A percentile compares a stretch with the other conserved stretches of the same genome.
Evolutionary conservation across 1,284 basidiomycete species (phyloP).

Genomic region (Ganoderma sinense): DNA sequence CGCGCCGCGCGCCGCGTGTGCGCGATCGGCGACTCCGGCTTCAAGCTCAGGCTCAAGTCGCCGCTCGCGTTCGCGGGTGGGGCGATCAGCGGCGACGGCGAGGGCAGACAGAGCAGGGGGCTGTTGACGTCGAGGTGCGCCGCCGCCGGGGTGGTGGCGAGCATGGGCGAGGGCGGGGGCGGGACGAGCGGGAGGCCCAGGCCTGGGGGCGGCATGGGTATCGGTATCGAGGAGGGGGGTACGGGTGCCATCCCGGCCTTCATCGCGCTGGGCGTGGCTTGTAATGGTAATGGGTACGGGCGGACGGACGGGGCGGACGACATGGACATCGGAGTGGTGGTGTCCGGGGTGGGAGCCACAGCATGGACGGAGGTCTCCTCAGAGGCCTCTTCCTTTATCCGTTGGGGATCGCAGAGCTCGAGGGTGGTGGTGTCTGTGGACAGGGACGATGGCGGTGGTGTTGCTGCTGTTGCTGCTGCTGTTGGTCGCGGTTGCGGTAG

Average conservation of each 20-base stretch:
- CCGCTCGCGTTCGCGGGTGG: too few relatives aligned
- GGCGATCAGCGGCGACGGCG: slow-evolving; percentile 11
- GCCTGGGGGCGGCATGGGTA: slow-evolving; percentile 10
- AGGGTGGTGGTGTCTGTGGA: slow-evolving; percentile 16
- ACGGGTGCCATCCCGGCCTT: slow-evolving; percentile 13
- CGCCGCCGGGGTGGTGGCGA: neutral
- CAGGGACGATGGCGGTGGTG: neutral
- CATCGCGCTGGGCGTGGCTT: slow-evolving; percentile 2
- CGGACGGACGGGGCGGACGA: slow-evolving; percentile 15
- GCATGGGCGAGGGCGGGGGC: neutral
- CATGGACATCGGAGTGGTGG: slow-evolving; percentile 2
- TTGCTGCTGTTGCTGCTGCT: neutral
- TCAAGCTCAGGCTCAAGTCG: neutral
- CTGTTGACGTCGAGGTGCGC: neutral
- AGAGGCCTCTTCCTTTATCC: slow-evolving; percentile 16
- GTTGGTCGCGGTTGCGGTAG: slow-evolving; percentile 2
- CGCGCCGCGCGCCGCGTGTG: slow-evolving; percentile 26
- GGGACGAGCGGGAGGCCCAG: slow-evolving; percentile 1
- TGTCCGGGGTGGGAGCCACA: slow-evolving; percentile 3
- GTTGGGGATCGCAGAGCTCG: slow-evolving; percentile 17
- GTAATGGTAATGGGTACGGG: neutral
- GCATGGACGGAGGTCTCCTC: slow-evolving; percentile 1
- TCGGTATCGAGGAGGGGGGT: slow-evolving; percentile 9
- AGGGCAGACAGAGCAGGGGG: slow-evolving; percentile 8
- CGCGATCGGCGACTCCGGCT: slow-evolving; percentile 31